Evolutionary conservation across 192 early-diverging fungal genomes (phyloP), one percentile per base, ranked within the genome.

Genomic region (Paraglomus brasilianum): DNA sequence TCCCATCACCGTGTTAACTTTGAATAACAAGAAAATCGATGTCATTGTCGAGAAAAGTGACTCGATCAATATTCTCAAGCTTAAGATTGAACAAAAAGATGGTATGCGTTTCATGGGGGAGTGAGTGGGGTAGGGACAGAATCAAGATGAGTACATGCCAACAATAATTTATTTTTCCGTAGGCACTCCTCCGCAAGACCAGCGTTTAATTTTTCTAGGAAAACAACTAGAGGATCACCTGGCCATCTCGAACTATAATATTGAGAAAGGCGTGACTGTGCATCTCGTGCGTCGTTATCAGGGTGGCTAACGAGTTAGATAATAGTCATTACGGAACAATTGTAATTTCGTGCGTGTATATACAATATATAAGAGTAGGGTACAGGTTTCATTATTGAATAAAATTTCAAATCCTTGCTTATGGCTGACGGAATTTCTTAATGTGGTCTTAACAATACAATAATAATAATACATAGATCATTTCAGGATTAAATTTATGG

Each of bases 31-130:
- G 45, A 61, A 44, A 61, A 43, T 61, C 40, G 4, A 43, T 41
- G 6, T 60, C 58, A 21, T 21, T 17, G 58, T 60, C 45, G 42
- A 44, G 24, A 11, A 14, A 61, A 44, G 41, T 41, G 59, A 61
- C 24, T 42, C 59, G 45, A 21, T 61, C 36, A 14, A 61, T 22
- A 61, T 61, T 44, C 40, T 44, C 56, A 58, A 58, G 56, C 17
- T 40, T 13, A 58, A 58, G 36, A 11, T 38, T 40, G 3, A 58
- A 6, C 30, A 14, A 44, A 44, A 61, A 61, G n/a, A 41, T 42
- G 38, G 59, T 39, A 15, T 9, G 5, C 14, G 2, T 19, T 61
- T 61, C 22, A 22, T 61, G 19, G 30, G 30, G 30, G 30, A 30
- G n/a, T n/a, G n/a, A n/a, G n/a, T 30, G 30, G 30, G 30, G 3